Evolutionary conservation across 768 basidiomycete genomes (phyloP).

Genomic region (Omphalotus guepiniiformis): DNA sequence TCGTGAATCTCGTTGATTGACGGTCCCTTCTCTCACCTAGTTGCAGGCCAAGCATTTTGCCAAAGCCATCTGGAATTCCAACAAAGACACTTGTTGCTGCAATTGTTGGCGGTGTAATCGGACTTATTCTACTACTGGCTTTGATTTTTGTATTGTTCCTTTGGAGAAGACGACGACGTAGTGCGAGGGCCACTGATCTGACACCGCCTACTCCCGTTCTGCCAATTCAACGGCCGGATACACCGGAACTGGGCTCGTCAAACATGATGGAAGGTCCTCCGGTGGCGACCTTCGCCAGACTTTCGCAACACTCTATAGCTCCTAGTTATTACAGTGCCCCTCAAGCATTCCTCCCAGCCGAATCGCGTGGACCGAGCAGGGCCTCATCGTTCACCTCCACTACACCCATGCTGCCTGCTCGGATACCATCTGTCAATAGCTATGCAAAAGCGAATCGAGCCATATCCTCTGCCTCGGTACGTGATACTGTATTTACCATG

Average conservation of each 20-base stretch:
- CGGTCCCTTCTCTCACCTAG: constrained; percentile 1
- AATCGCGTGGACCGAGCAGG: constrained; percentile 5
- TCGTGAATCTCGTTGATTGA: neutral
- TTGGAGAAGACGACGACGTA: constrained; percentile 19
- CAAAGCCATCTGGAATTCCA: neutral
- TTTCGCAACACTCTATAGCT: constrained; percentile 1
- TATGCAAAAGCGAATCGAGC: too few relatives aligned
- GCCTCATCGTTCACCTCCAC: constrained; percentile 2
- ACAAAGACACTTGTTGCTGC: constrained; percentile 10
- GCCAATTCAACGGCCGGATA: constrained; percentile 28
- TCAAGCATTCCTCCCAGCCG: neutral
- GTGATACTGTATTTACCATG: neutral
- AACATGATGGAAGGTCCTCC: too few relatives aligned
- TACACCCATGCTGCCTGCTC: neutral
- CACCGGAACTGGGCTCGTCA: constrained; percentile 23
- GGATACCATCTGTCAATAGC: too few relatives aligned
- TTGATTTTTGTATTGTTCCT: constrained; percentile 25
- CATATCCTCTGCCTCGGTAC: constrained; percentile 6
- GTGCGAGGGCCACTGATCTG: constrained; percentile 6
- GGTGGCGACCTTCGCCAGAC: neutral
- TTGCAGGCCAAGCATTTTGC: neutral
- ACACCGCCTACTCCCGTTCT: constrained; percentile 27
- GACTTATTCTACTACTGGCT: constrained; percentile 17
- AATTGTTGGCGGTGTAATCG: constrained; percentile 23
- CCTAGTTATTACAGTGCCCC: constrained; percentile 4